phyloP scores from a whole-genome alignment of 805 yeast genomes.

The Candida nitratophila region DNA sequence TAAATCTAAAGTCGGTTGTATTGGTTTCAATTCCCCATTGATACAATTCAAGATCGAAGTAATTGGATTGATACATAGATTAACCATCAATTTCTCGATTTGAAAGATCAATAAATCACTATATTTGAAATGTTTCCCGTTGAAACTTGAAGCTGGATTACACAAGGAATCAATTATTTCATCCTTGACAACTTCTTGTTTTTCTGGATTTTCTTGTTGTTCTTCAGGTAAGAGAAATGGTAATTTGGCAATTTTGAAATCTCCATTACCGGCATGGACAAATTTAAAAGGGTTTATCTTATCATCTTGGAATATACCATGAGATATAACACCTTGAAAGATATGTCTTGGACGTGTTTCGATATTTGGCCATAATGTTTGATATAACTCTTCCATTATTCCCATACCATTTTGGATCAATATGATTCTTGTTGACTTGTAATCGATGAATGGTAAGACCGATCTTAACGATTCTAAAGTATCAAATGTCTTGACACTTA shows the following conservation, averaged over 20 bases:
- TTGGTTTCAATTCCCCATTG: conserved; percentile 64
- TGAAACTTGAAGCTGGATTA: conserved; percentile 9
- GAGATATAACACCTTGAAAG: conserved; percentile 72
- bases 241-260: conserved; percentile 48
- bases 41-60: conserved; percentile 71
- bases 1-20: conserved; percentile 27
- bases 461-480: conserved; percentile 58
- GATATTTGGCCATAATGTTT: conserved; percentile 44
- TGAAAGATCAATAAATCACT: conserved; percentile 48
- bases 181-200: conserved; percentile 5
- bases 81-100: conserved; percentile 69
- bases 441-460: conserved; percentile 38
- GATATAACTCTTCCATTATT: conserved; percentile 42
- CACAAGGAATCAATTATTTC: conserved; percentile 17
- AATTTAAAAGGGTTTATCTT: conserved; percentile 31
- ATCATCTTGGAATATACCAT: conserved; percentile 59
- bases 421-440: conserved; percentile 44
- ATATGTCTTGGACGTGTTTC: conserved; percentile 42
- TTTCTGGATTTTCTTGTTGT: no score
- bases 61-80: conserved; percentile 77
- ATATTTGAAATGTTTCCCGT: conserved; percentile 17
- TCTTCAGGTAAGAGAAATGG: conserved; percentile 30
- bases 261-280: conserved; percentile 69
- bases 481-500: conserved; percentile 77
- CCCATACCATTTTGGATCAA: conserved; percentile 90